Base-by-base conservation (phyloP, 495 filamentous ascomycete species). In the Xeromyces bisporus region DNA sequence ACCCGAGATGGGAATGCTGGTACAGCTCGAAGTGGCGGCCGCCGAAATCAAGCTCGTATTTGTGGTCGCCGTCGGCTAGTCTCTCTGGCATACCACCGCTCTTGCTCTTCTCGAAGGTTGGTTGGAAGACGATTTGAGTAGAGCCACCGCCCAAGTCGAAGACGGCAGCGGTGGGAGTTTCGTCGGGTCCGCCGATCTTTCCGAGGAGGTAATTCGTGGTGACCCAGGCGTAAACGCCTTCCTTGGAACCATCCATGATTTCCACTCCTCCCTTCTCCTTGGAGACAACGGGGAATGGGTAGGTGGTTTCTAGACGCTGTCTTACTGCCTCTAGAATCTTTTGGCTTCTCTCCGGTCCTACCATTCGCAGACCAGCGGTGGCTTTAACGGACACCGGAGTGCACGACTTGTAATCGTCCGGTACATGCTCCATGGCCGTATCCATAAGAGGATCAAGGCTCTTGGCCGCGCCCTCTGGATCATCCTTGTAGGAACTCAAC, bases 201-300 rank as follows among this genome's bases (percentile, higher is more conserved):
- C 86, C 87, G 12, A 96, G 73, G 24, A 97, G 75, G 58, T 96
- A 97, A 59, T 97, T 97, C 35, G 81, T 85, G 2, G 89, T 97
- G 53, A 97, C 92, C 89, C 89, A 97, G 32, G 89, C 91, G 43
- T 92, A 97, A n/a, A 97, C 89, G 51, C 91, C 77, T 55, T 97
- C 89, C 39, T 93, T 77, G 10, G 75, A 79, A 41, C 89, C 89
- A 44, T 91, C 84, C 87, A 97, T 96, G 39, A 96, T 86, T 39
- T 80, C 69, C 9, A 97, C 80, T 33, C 89, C 89, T 36, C 77
- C 73, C 42, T 82, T 76, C 46, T 79, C 79, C 36, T 71, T 64
- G 3, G 81, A 75, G 31, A 97, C 78, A 12, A 97, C 78, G 2
- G 89, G 80, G 67, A 97, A 96, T 13, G 89, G 89, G 51, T 89